A percentile compares a stretch with the other conserved stretches of the same genome.
Conservation (phyloP, 495 filamentous ascomycete species). For the Neurospora sp. region DNA sequence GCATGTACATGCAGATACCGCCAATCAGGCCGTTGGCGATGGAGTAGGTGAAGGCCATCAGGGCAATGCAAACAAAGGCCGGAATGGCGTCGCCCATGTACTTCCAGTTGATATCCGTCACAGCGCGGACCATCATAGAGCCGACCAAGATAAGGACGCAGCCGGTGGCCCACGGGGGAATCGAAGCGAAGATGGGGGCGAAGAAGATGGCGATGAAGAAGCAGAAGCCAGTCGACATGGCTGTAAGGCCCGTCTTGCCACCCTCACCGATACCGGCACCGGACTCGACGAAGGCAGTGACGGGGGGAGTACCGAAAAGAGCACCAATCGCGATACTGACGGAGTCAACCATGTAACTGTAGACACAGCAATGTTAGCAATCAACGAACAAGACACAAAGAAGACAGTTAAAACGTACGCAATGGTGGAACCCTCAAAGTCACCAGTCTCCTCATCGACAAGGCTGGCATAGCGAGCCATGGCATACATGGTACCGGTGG, state of each 20-base stretch:
- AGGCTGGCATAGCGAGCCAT: constrained; percentile 71
- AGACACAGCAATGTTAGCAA: not conserved
- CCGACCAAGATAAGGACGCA: constrained; percentile 74
- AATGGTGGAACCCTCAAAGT: constrained; percentile 69
- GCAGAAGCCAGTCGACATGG: constrained; percentile 63
- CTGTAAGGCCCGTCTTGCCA: constrained; percentile 70
- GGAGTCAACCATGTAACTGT: constrained; percentile 62
- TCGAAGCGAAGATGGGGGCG: constrained; percentile 75
- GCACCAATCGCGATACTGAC: constrained; percentile 67
- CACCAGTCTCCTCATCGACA: constrained; percentile 61
- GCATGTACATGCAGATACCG: constrained; percentile 63
- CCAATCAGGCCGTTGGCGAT: constrained; percentile 71
- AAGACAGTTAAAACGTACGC: constrained; percentile 28
- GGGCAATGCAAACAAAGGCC: constrained; percentile 66
- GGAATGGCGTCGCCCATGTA: constrained; percentile 72
- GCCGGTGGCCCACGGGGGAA: constrained; percentile 76
- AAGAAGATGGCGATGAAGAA: constrained; percentile 86
- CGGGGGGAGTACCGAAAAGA: constrained; percentile 62
- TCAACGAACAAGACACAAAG: not conserved
- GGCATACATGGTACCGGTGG: constrained; percentile 68
- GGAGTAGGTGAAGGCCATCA: constrained; percentile 81
- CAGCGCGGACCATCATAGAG: constrained; percentile 66
- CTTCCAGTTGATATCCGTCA: constrained; percentile 72
- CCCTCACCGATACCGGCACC: constrained; percentile 80
- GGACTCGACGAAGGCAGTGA: constrained; percentile 75